Conservation (phyloP, 2,329 filamentous ascomycete species). For the Alternaria brassicicola region DNA sequence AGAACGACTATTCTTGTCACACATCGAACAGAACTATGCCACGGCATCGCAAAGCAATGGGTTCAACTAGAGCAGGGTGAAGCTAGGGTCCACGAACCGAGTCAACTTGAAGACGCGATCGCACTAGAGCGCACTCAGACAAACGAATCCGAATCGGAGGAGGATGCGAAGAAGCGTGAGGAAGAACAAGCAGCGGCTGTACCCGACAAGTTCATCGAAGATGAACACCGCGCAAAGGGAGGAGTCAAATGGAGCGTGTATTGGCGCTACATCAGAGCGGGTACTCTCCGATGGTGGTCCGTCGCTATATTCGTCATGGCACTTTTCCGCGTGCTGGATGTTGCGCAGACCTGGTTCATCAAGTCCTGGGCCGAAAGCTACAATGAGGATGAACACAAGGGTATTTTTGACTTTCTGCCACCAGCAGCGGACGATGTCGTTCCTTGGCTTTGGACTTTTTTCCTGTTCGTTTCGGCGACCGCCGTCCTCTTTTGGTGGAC, state of each 20-base stretch:
- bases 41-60: slow-evolving; percentile 73
- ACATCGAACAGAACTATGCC: slow-evolving; percentile 72
- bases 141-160: slow-evolving; percentile 44
- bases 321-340: slow-evolving; percentile 66
- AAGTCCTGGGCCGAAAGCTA: slow-evolving; percentile 88
- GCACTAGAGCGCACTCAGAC: slow-evolving; percentile 50
- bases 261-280: slow-evolving; percentile 84
- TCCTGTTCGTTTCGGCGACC: slow-evolving; percentile 58
- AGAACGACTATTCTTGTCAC: slow-evolving; percentile 66
- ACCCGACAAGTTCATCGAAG: slow-evolving; percentile 78
- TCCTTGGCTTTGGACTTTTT: slow-evolving; percentile 77
- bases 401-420: slow-evolving; percentile 61
- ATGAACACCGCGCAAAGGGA: slow-evolving; percentile 75
- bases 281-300: slow-evolving; percentile 75
- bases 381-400: slow-evolving; percentile 41
- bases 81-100: slow-evolving; percentile 51
- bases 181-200: slow-evolving; percentile 58
- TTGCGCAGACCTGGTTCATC: slow-evolving; percentile 78
- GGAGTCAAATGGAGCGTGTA: slow-evolving; percentile 78
- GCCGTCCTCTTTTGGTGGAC: slow-evolving; percentile 60
- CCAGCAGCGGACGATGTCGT: slow-evolving; percentile 69
- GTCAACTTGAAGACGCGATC: slow-evolving; percentile 55
- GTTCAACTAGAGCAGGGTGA: slow-evolving; percentile 70
- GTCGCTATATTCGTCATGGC: slow-evolving; percentile 67
- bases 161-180: slow-evolving; percentile 44